phyloP scores from a whole-genome alignment of 2,329 filamentous ascomycete genomes.

The Hymenoscyphus fraxineus region DNA sequence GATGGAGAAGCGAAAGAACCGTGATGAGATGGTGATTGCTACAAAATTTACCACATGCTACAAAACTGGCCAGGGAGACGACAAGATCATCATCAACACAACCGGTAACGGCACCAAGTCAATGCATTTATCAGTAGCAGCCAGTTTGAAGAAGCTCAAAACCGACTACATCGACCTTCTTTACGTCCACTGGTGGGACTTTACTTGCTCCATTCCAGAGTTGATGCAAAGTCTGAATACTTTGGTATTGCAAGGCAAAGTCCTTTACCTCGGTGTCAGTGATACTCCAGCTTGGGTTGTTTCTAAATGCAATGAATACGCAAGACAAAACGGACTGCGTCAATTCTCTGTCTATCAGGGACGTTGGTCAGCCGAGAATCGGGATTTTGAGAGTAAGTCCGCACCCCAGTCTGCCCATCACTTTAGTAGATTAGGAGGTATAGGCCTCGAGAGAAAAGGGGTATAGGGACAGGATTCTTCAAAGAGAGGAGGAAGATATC shows the following conservation, averaged over 20 bases:
- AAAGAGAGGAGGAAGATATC: too few relatives aligned
- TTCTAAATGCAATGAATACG: constrained; percentile 64
- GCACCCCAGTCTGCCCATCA: too few relatives aligned
- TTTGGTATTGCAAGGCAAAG: constrained; percentile 57
- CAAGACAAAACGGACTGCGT: constrained; percentile 64
- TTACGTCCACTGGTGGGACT: constrained; percentile 67
- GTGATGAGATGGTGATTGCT: constrained; percentile 63
- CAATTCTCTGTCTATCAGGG: constrained; percentile 70
- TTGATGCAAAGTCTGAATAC: constrained; percentile 66
- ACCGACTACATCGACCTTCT: constrained; percentile 68
- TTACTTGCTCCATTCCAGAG: constrained; percentile 59
- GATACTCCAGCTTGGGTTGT: constrained; percentile 70
- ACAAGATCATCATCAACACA: constrained; percentile 43
- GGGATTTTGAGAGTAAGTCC: constrained; percentile 54
- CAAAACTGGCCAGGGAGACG: constrained; percentile 30
- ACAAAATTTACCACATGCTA: constrained; percentile 50
- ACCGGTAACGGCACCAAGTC: constrained; percentile 61
- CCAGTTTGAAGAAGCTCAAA: constrained; percentile 57
- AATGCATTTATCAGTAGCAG: constrained; percentile 51
- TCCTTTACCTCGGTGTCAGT: constrained; percentile 64
- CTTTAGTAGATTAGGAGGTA: too few relatives aligned
- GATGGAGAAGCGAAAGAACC: constrained; percentile 60
- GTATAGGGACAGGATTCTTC: too few relatives aligned
- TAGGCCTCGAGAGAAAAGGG: too few relatives aligned
- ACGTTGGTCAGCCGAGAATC: constrained; percentile 55